phyloP scores from a whole-genome alignment of 805 yeast genomes.

The Saccharomyces eubayanus region DNA sequence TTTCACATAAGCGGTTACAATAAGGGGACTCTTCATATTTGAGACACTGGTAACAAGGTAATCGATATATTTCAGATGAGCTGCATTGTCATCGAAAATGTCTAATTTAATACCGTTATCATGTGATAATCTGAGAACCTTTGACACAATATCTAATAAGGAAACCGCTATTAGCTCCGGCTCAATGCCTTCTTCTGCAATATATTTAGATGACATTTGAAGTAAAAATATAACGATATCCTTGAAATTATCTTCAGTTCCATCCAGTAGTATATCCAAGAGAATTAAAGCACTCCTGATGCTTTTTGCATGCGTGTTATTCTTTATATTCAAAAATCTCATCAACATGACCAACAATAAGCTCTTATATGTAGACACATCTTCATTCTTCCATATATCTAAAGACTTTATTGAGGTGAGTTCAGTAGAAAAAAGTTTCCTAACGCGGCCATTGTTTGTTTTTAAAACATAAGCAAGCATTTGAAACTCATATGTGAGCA shows the following conservation, averaged over 20 bases:
- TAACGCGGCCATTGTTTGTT: slow-evolving; percentile 36
- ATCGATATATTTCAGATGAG: slow-evolving; percentile 32
- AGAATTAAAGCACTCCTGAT: slow-evolving; percentile 39
- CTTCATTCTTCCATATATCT: slow-evolving; percentile 29
- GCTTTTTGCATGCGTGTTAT: slow-evolving; percentile 32
- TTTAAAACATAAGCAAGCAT: slow-evolving; percentile 45
- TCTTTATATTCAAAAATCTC: slow-evolving; percentile 36
- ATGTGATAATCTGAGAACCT: slow-evolving; percentile 27
- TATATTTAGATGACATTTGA: slow-evolving; percentile 29
- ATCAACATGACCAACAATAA: slow-evolving; percentile 40
- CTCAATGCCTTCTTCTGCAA: slow-evolving; percentile 15
- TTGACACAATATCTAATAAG: slow-evolving; percentile 26
- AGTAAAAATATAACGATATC: slow-evolving; percentile 37
- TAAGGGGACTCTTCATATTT: slow-evolving; percentile 35
- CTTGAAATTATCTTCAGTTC: slow-evolving; percentile 47
- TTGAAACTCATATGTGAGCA: slow-evolving; percentile 54
- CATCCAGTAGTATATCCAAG: slow-evolving; percentile 42
- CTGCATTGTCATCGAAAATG: slow-evolving; percentile 25
- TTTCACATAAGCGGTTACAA: slow-evolving; percentile 30
- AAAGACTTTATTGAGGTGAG: slow-evolving; percentile 43
- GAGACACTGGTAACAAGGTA: slow-evolving; percentile 45
- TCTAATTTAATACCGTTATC: slow-evolving; percentile 25
- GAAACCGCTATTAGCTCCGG: slow-evolving; percentile 29
- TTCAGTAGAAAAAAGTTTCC: slow-evolving; percentile 48
- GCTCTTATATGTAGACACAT: slow-evolving; percentile 53